Evolutionary conservation across 2,329 filamentous ascomycete genomes (phyloP).

Genomic region (Colletotrichum somersetense): DNA sequence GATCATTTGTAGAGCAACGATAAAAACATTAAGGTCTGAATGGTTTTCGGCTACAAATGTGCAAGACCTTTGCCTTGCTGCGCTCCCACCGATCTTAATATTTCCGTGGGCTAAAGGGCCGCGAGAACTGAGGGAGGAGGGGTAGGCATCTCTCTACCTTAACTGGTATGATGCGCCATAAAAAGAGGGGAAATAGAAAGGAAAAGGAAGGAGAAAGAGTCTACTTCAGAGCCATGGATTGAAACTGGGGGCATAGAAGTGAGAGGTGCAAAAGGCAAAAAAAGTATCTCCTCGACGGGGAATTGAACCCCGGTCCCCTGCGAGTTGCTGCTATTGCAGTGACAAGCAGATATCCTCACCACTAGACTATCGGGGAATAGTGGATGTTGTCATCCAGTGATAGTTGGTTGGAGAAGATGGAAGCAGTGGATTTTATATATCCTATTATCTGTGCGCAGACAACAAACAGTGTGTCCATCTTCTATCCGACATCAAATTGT

Average conservation of each 20-base stretch:
- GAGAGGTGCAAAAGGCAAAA: not conserved
- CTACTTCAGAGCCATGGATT: not conserved
- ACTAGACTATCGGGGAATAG: slow-evolving; percentile 41
- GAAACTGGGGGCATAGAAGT: not conserved
- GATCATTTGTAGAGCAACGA: not conserved
- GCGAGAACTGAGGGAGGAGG: not conserved
- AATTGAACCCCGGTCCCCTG: slow-evolving; percentile 42
- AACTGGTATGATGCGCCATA: not conserved
- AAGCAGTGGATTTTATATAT: rapidly evolving
- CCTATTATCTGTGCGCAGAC: rapidly evolving
- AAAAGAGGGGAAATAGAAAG: not conserved
- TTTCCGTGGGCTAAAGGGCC: not conserved
- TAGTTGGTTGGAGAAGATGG: not conserved
- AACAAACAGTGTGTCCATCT: not conserved
- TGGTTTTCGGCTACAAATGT: not conserved
- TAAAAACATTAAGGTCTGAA: no score
- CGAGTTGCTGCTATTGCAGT: not conserved
- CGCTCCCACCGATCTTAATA: not conserved
- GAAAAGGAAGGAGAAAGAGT: no score
- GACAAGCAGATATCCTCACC: slow-evolving; percentile 43
- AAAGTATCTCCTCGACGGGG: slow-evolving; percentile 40
- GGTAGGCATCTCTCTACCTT: not conserved
- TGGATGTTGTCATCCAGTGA: slow-evolving; percentile 18
- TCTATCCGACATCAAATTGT: not conserved
- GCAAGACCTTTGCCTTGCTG: not conserved